phyloP scores from a whole-genome alignment of 129 eudicot species.

The Heracleum sosnowskyi region DNA sequence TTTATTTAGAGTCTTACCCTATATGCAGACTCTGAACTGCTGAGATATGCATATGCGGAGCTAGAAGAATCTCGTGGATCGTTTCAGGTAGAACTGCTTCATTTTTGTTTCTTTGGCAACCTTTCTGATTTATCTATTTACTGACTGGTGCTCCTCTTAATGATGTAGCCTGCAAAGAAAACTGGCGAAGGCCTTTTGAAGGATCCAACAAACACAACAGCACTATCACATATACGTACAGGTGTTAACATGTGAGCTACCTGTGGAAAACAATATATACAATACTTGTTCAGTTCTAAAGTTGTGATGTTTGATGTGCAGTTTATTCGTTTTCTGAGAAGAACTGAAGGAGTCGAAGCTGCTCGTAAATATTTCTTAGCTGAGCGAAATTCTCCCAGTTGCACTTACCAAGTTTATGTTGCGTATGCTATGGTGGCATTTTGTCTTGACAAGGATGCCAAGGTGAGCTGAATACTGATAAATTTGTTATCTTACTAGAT shows the following conservation, averaged over 20 bases:
- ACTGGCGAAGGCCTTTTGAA: constrained; percentile 84
- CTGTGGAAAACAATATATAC: neutral
- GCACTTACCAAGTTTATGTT: constrained; percentile 95
- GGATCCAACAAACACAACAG: constrained; percentile 62
- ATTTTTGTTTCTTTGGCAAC: constrained; percentile 5
- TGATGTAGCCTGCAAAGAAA: constrained; percentile 76
- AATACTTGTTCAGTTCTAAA: neutral
- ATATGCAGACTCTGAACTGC: constrained; percentile 65
- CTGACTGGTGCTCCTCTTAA: neutral
- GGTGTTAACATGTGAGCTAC: constrained; percentile 28
- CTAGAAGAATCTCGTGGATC: constrained; percentile 98
- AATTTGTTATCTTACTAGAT: neutral
- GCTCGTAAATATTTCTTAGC: constrained; percentile 89
- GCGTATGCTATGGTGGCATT: constrained; percentile 94
- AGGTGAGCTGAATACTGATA: constrained; percentile 63
- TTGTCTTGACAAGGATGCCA: constrained; percentile 93
- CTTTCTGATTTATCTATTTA: constrained; percentile 10
- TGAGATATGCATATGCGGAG: constrained; percentile 95
- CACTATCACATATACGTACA: constrained; percentile 92
- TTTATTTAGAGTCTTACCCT: neutral
- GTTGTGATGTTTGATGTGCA: constrained; percentile 24
- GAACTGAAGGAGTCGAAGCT: constrained; percentile 97
- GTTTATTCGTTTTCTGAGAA: constrained; percentile 87
- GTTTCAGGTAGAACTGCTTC: constrained; percentile 47
- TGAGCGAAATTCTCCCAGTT: constrained; percentile 77